Percentiles rank a stretch among this genome's conserved stretches.
These are phyloP conservation scores for Scedosporium apiospermum DNA, from an alignment of 2,329 filamentous ascomycete genomes.

Conservation along the genomic window DNA sequence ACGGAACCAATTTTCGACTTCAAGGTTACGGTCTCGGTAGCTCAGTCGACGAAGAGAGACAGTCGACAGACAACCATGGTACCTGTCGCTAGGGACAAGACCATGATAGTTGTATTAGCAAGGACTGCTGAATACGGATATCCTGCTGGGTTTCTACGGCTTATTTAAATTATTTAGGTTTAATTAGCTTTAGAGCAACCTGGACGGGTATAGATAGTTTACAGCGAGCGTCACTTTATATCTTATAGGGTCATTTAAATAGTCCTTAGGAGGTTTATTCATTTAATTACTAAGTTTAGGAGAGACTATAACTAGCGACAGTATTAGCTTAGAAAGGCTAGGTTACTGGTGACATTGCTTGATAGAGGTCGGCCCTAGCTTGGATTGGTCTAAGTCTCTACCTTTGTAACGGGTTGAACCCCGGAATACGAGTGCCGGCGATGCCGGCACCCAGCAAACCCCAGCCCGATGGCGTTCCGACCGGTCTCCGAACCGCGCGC, in stretches of 20 bases:
- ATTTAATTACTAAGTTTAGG: too few species aligned
- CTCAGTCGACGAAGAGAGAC: slow-evolving; percentile 4
- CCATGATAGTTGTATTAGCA: slow-evolving; percentile 12
- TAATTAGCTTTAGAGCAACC: not conserved
- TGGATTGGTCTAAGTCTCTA: too few species aligned
- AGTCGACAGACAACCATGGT: slow-evolving; percentile 9
- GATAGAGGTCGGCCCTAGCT: too few species aligned
- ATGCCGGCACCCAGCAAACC: not conserved
- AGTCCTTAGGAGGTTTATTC: too few species aligned
- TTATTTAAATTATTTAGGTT: slow-evolving; percentile 6
- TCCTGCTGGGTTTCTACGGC: slow-evolving; percentile 7
- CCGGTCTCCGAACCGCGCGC: too few species aligned
- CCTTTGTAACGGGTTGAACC: not conserved
- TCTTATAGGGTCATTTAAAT: too few species aligned
- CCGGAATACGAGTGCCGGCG: not conserved
- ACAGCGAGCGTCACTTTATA: too few species aligned
- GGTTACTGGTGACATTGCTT: too few species aligned
- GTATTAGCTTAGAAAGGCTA: too few species aligned
- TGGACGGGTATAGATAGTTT: not conserved
- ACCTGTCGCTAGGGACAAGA: slow-evolving; percentile 12
- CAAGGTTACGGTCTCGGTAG: not conserved
- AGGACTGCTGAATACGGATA: slow-evolving; percentile 5
- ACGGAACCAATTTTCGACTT: slow-evolving; percentile 2
- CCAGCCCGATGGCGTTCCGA: not conserved
- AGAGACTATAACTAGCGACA: too few species aligned